Evolutionary conservation across 495 filamentous ascomycete species (phyloP).

Genomic region (Daldinia loculata): DNA sequence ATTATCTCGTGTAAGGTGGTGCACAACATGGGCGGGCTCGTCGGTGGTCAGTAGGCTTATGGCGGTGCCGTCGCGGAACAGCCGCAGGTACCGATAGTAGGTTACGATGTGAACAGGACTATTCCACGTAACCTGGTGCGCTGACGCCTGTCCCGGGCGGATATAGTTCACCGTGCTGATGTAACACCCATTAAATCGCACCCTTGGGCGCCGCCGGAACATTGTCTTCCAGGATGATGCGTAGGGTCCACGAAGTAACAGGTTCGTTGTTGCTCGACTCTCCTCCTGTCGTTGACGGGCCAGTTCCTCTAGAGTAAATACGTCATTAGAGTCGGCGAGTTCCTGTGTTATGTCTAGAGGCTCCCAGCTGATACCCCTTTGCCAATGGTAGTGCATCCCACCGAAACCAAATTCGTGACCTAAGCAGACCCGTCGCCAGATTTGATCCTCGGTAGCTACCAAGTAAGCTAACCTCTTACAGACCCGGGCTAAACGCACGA

Average conservation of each 20-base stretch:
- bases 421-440: constrained; percentile 83
- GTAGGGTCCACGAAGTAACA: constrained; percentile 56
- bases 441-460: constrained; percentile 82
- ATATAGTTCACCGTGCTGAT: constrained; percentile 97
- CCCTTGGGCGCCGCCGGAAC: constrained; percentile 81
- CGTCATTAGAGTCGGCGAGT: constrained; percentile 26
- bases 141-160: constrained; percentile 72
- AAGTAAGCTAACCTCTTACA: constrained; percentile 89
- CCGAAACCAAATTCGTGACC: constrained; percentile 77
- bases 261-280: constrained; percentile 46
- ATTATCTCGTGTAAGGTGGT: constrained; percentile 65
- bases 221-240: constrained; percentile 66
- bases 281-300: constrained; percentile 43
- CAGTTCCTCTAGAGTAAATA: constrained; percentile 43
- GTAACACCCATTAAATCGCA: constrained; percentile 94
- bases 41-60: constrained; percentile 79
- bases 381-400: constrained; percentile 85
- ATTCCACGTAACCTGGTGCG: constrained; percentile 70
- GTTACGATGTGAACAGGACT: constrained; percentile 95
- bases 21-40: constrained; percentile 86
- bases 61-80: constrained; percentile 88
- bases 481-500: constrained; percentile 79
- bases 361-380: constrained; percentile 68
- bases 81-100: constrained; percentile 95
- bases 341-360: constrained; percentile 57